phyloP scores from a whole-genome alignment of 169 alveolate species.

The Eimeria necatrix region DNA sequence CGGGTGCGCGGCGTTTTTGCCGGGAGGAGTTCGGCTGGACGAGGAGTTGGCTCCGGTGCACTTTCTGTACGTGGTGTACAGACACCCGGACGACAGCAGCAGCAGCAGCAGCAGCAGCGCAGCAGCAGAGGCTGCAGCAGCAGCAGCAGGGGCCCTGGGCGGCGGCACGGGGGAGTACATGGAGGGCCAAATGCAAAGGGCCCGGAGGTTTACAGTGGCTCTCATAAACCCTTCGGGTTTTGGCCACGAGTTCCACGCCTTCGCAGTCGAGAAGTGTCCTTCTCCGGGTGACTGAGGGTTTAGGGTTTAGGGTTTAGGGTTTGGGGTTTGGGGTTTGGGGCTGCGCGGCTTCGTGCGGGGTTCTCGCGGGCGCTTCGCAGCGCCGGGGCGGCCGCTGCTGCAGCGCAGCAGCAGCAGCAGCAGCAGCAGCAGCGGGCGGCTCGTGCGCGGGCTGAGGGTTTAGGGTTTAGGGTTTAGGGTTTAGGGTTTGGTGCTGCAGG shows the following conservation, averaged over 20 bases:
- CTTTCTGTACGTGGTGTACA: slow-evolving; percentile 70
- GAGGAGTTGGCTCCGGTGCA: slow-evolving; percentile 56
- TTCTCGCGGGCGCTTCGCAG: too few relatives aligned
- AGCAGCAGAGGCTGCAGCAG: not conserved
- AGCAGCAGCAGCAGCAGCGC: slow-evolving; percentile 53
- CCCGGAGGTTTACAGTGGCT: slow-evolving; percentile 76
- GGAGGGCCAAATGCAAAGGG: not conserved
- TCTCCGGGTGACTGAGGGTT: slow-evolving; percentile 71
- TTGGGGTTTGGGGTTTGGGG: slow-evolving; percentile 17
- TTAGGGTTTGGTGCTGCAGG: slow-evolving; percentile 68
- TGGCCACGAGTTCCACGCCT: slow-evolving; percentile 85
- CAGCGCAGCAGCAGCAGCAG: not conserved
- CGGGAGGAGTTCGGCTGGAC: slow-evolving; percentile 72
- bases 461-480: slow-evolving; percentile 55
- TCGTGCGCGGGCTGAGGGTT: slow-evolving; percentile 19
- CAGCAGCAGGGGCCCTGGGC: not conserved
- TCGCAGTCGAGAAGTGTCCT: slow-evolving; percentile 63
- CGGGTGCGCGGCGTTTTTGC: slow-evolving; percentile 75
- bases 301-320: slow-evolving; percentile 58
- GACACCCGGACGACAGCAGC: slow-evolving; percentile 44
- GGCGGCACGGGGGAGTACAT: slow-evolving; percentile 4
- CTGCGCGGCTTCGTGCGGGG: not conserved
- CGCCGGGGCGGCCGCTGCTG: too few relatives aligned
- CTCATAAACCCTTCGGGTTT: slow-evolving; percentile 85
- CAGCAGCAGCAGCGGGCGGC: not conserved